phyloP scores from a whole-genome alignment of 2,329 filamentous ascomycete species.

The Achaetomium macrosporum region DNA sequence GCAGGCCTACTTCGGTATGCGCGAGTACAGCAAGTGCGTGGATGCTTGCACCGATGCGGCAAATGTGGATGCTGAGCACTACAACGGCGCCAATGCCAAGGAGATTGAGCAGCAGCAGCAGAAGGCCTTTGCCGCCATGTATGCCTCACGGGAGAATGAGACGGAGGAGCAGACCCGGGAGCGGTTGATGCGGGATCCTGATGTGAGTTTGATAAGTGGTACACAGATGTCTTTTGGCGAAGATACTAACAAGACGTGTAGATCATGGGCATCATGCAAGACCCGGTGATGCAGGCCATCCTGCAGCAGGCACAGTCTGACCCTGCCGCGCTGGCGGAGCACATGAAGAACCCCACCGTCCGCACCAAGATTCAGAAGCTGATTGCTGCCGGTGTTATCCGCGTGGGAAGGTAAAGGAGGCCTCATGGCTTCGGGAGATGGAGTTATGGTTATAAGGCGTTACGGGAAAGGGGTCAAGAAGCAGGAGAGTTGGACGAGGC shows the following conservation, averaged over 20 bases:
- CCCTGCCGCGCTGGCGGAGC: conserved; percentile 86
- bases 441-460: neutral
- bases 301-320: conserved; percentile 94
- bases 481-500: neutral
- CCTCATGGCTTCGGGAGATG: neutral
- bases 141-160: conserved; percentile 84
- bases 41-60: conserved; percentile 81
- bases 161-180: conserved; percentile 93
- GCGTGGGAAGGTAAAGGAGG: conserved; percentile 49
- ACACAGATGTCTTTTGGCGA: neutral
- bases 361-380: conserved; percentile 89
- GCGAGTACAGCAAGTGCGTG: conserved; percentile 92
- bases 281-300: conserved; percentile 96
- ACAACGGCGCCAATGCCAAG: conserved; percentile 69
- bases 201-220: conserved; percentile 55
- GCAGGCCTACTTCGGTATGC: conserved; percentile 93
- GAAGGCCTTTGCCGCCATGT: conserved; percentile 88
- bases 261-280: conserved; percentile 88
- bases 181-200: conserved; percentile 82
- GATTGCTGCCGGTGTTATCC: conserved; percentile 86
- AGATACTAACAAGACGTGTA: conserved; percentile 29
- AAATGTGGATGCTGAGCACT: conserved; percentile 64
- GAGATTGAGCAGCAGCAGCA: conserved; percentile 94
- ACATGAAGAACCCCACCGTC: conserved; percentile 90
- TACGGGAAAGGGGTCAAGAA: neutral